Percentiles rank a stretch among this genome's conserved stretches.
These are phyloP conservation scores for Brassica carinata DNA, from an alignment of 345 rosid species.

Conservation along the genomic window DNA sequence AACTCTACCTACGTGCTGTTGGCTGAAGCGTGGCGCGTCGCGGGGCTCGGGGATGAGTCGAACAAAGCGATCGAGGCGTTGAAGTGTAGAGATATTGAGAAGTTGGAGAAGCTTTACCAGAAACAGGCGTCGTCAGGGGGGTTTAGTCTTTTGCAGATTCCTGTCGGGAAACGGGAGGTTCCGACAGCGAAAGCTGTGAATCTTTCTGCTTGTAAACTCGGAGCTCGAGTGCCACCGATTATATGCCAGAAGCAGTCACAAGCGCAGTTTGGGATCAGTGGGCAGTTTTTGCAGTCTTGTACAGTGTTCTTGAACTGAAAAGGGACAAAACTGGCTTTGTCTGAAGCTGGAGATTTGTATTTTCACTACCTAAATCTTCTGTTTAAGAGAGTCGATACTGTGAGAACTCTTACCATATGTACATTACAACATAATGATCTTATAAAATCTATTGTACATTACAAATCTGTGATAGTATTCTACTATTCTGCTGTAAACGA, in stretches of 20 bases:
- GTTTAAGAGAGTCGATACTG: conserved; percentile 26
- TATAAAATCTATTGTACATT: conserved; percentile 17
- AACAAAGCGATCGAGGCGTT: conserved; percentile 42
- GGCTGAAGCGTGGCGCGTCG: conserved; percentile 60
- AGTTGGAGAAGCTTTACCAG: conserved; percentile 51
- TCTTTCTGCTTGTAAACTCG: conserved; percentile 53
- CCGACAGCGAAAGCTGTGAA: conserved; percentile 45
- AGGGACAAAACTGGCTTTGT: conserved; percentile 5
- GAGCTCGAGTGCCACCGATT: conserved; percentile 52
- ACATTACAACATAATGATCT: conserved; percentile 17
- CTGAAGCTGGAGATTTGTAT: conserved; percentile 25
- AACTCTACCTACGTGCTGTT: conserved; percentile 53
- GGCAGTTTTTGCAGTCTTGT: conserved; percentile 58
- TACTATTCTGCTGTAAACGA: no score
- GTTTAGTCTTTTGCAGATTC: conserved; percentile 45
- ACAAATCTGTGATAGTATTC: no score
- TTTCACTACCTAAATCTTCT: not conserved
- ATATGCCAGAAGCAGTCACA: conserved; percentile 61
- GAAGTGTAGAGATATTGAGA: conserved; percentile 47
- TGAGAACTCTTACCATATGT: conserved; percentile 32
- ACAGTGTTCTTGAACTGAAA: conserved; percentile 55
- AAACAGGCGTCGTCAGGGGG: conserved; percentile 40
- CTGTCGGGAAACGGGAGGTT: conserved; percentile 39
- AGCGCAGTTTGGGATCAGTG: conserved; percentile 46
- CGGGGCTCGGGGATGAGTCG: conserved; percentile 59